These are phyloP conservation scores for Trichoderma semiorbis DNA, from an alignment of 2,329 filamentous ascomycete species.

Conservation along the genomic window DNA sequence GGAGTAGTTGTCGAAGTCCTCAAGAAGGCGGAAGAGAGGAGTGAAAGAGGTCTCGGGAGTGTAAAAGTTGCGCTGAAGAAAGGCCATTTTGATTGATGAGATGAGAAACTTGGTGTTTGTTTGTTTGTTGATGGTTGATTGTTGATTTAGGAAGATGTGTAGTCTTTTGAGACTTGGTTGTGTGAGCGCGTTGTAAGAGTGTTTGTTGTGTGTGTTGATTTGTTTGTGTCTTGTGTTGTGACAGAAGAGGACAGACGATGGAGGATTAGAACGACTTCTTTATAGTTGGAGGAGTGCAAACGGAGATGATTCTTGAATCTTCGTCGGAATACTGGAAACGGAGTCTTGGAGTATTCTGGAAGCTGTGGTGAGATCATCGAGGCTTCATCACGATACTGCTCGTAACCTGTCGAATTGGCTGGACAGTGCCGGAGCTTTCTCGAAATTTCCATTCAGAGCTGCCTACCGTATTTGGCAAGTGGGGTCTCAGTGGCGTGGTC, in stretches of 20 bases:
- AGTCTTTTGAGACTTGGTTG: background rate
- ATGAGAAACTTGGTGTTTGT: background rate
- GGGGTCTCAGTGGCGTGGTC: background rate
- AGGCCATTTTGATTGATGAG: slow-evolving; percentile 45
- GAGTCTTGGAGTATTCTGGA: background rate
- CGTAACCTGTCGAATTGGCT: background rate
- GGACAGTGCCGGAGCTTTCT: background rate
- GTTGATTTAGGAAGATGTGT: background rate
- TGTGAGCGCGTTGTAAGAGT: background rate
- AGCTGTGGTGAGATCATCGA: background rate
- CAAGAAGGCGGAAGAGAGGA: slow-evolving; percentile 56
- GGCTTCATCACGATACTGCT: background rate
- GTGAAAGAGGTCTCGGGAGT: slow-evolving; percentile 46
- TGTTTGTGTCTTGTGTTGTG: background rate
- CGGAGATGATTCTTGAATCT: background rate
- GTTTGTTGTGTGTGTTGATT: background rate
- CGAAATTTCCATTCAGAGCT: background rate
- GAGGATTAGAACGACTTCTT: background rate
- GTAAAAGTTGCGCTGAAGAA: slow-evolving; percentile 48
- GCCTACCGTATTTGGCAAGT: background rate
- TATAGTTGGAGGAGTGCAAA: background rate
- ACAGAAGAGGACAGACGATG: background rate
- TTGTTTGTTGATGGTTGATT: background rate
- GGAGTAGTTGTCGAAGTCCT: slow-evolving; percentile 54
- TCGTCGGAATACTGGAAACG: background rate